Base-by-base conservation (phyloP, 768 basidiomycete species). In the Pisolithus orientalis region DNA sequence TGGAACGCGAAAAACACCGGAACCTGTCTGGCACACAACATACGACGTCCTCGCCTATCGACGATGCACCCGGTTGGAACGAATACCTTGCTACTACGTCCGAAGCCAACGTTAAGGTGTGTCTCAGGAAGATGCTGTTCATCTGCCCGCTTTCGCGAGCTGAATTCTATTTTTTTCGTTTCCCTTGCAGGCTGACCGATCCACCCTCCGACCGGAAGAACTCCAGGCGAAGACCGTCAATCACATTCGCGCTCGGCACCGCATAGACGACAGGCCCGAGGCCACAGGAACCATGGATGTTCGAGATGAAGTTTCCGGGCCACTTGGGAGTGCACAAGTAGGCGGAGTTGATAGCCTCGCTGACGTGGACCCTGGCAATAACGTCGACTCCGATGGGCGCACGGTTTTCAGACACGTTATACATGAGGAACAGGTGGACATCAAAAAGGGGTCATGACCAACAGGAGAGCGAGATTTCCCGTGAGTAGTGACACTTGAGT, bases 41-140 rank as follows among this genome's bases (percentile, higher is more conserved):
- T 59, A 68, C 69, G 54, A 78, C 73, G 1, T 75, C 78, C 2
- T 73, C 80, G 1, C 75, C 79, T 9, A 74, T 77, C 50, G 57
- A 68, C n/a, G 57, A 73, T 10, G 83, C 84, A 0, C 85, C 84
- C 3, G 85, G 84, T 1, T 87, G 85, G 85, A 86, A 86, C 55
- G 85, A 87, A 57, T 63, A 66, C 25, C 75, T 87, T 11, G 85
- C 85, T 0, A 77, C 74, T 51, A 55, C 73, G 10, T 86, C 86
- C 2, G 85, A 87, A 65, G 85, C 86, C 4, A 66, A 70, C 16
- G 71, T 86, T 44, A 87, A 87, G 76, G 85, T 79, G 44, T 44
- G 24, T 31, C 5, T 5, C 13, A 16, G 32, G 32, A 31, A 31
- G 32, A 34, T 24, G 29, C 6, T 9, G 6, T 13, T 1, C 17